phyloP scores from a whole-genome alignment of 352 stramenopile genomes.

The Pythium brachiatum region DNA sequence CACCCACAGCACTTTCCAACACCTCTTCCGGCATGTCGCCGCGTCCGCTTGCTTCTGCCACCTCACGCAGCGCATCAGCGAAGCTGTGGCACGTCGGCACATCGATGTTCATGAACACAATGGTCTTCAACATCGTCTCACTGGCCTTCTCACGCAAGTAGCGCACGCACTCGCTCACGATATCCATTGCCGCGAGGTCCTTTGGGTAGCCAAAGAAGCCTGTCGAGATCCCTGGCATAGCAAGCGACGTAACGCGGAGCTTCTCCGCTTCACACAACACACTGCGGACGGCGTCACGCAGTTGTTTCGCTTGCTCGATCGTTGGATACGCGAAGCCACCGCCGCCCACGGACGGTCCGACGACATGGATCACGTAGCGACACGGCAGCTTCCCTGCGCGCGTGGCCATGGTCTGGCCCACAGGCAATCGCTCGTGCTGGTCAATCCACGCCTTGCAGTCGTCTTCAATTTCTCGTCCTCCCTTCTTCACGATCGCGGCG shows the following conservation, averaged over 20 bases:
- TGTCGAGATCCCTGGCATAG: conserved; percentile 43
- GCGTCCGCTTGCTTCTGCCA: background rate
- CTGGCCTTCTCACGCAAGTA: conserved; percentile 13
- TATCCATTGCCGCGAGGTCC: no score
- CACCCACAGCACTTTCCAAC: no score
- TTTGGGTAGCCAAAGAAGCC: conserved; percentile 35
- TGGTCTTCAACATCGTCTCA: conserved; percentile 16
- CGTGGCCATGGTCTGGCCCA: conserved; percentile 38
- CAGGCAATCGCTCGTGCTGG: conserved; percentile 22
- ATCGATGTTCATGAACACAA: conserved; percentile 48
- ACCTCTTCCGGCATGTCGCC: no score
- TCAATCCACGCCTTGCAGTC: conserved; percentile 34
- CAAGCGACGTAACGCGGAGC: conserved; percentile 31
- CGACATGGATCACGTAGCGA: conserved; percentile 44
- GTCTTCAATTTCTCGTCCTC: conserved; percentile 27
- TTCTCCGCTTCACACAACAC: conserved; percentile 32
- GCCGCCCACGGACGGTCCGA: conserved; percentile 28
- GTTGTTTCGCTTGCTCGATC: conserved; percentile 17
- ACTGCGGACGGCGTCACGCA: conserved; percentile 36
- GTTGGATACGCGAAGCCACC: conserved; percentile 5
- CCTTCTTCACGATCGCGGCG: conserved; percentile 31
- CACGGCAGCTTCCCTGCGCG: conserved; percentile 30
- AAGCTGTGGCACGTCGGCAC: conserved; percentile 36
- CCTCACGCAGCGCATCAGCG: conserved; percentile 15
- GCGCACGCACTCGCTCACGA: no score